phyloP scores from a whole-genome alignment of 192 early-diverging fungal species.

The Irineochytrium annulatum region DNA sequence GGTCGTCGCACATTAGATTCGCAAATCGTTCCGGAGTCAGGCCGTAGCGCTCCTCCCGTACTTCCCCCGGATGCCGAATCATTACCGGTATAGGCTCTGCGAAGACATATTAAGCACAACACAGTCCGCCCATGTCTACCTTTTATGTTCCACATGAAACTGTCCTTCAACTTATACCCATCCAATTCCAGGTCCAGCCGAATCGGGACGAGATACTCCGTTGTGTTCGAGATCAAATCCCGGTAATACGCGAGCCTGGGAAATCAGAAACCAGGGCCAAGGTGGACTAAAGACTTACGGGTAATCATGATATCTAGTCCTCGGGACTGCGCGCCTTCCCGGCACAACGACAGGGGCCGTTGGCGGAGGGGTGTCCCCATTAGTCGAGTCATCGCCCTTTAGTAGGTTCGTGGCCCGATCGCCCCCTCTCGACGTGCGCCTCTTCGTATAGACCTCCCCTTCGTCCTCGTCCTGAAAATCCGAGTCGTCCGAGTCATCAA shows the following conservation, averaged over 20 bases:
- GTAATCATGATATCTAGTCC: slow-evolving; percentile 14
- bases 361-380: background rate
- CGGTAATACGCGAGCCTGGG: slow-evolving; percentile 12
- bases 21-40: slow-evolving; percentile 82
- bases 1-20: slow-evolving; percentile 74
- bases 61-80: background rate
- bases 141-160: slow-evolving; percentile 58
- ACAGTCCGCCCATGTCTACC: too few species aligned
- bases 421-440: background rate
- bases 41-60: background rate
- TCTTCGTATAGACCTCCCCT: background rate
- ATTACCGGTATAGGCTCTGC: too few species aligned
- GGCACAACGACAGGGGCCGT: too few species aligned
- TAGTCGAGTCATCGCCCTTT: background rate
- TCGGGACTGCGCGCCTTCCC: too few species aligned
- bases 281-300: background rate
- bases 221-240: slow-evolving; percentile 13
- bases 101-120: too few species aligned
- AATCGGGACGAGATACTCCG: slow-evolving; percentile 45
- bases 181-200: slow-evolving; percentile 50
- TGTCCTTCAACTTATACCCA: slow-evolving; percentile 45
- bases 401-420: background rate
- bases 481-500: background rate
- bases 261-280: background rate
- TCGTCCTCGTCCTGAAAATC: background rate